Evolutionary conservation across 345 rosid species (phyloP).

Genomic region (Boechera retrofracta): DNA sequence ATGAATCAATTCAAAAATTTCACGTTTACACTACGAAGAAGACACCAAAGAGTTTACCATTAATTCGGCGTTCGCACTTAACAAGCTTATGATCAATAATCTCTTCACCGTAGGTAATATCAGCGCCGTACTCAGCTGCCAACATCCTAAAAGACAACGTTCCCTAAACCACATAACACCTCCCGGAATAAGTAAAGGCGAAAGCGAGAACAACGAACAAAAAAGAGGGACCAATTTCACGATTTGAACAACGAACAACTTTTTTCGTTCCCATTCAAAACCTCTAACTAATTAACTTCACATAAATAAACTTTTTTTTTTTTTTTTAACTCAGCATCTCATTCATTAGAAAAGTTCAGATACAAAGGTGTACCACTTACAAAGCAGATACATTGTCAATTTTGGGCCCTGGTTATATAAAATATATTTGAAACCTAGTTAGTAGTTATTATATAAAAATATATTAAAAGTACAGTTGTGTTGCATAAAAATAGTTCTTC

Average conservation of each 20-base stretch:
- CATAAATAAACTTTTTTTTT: no score
- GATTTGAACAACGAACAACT: slow-evolving; percentile 28
- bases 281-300: no score
- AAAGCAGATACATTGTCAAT: no score
- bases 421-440: no score
- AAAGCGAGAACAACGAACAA: neutral
- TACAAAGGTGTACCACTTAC: no score
- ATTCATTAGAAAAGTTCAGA: no score
- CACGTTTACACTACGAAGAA: neutral
- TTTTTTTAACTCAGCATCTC: no score
- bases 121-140: slow-evolving; percentile 89
- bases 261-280: no score
- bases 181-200: neutral
- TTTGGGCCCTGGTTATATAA: no score
- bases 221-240: neutral
- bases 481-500: no score
- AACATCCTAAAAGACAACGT: slow-evolving; percentile 77
- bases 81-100: slow-evolving; percentile 80
- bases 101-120: slow-evolving; percentile 92
- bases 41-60: slow-evolving; percentile 52
- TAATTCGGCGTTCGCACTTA: slow-evolving; percentile 72
- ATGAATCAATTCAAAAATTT: slow-evolving; percentile 12
- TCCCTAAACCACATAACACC: slow-evolving; percentile 55
- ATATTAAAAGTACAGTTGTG: no score
- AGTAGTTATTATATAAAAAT: no score